These are phyloP conservation scores for Alternaria brassicicola DNA, from an alignment of 2,329 filamentous ascomycete species.

Conservation along the genomic window DNA sequence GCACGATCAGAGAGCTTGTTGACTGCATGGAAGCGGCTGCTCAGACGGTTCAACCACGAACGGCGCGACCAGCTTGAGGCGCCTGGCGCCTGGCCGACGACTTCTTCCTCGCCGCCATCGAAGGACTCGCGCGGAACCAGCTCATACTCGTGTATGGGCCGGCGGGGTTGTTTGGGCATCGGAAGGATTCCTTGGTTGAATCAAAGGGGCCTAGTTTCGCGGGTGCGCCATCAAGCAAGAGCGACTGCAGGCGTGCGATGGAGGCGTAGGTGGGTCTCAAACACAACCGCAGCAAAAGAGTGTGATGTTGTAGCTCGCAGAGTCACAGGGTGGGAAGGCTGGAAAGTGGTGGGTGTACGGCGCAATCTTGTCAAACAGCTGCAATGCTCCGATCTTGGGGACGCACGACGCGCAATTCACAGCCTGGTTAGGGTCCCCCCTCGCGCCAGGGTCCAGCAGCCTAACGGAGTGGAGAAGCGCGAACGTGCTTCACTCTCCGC, in stretches of 20 bases:
- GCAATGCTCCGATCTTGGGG: conserved; percentile 1
- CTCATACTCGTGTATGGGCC: conserved; percentile 40
- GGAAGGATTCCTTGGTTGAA: conserved; percentile 5
- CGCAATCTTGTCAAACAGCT: not conserved
- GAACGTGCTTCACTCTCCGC: not conserved
- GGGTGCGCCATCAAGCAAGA: conserved; percentile 15
- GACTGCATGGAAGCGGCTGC: conserved; percentile 26
- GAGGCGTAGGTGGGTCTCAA: not conserved
- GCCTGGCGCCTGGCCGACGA: conserved; percentile 18
- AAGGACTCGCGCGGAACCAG: conserved; percentile 39
- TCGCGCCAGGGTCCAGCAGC: not conserved
- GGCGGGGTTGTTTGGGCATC: conserved; percentile 29
- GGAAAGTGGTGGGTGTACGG: not conserved
- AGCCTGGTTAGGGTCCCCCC: not conserved
- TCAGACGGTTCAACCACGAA: conserved; percentile 36
- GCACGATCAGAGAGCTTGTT: conserved; percentile 38
- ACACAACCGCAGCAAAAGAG: not conserved
- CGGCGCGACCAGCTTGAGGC: conserved; percentile 17
- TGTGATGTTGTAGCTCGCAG: not conserved
- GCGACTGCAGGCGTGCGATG: not conserved
- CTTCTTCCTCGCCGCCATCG: conserved; percentile 30
- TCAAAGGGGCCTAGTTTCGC: conserved; percentile 13
- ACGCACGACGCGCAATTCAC: conserved; percentile 3
- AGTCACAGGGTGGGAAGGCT: not conserved
- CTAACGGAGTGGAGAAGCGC: not conserved